Percentiles rank a stretch among this genome's conserved stretches.
phyloP scores from a whole-genome alignment of 768 basidiomycete genomes.

The Pleurotus tuoliensis region DNA sequence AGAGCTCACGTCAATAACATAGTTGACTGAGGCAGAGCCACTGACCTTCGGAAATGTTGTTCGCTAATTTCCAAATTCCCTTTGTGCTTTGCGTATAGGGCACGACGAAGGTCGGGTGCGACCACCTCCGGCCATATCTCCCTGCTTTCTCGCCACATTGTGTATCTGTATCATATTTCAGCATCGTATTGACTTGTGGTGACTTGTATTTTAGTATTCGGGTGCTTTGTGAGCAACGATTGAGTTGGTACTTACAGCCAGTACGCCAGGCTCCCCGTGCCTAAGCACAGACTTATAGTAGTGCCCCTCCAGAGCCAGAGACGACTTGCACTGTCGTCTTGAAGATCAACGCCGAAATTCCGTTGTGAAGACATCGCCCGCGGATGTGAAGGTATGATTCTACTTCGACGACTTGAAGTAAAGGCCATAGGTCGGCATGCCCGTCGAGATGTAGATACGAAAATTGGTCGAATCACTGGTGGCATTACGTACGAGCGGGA shows the following conservation, averaged over 20 bases:
- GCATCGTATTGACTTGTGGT: background rate
- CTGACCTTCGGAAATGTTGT: conserved; percentile 52
- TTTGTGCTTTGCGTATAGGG: conserved; percentile 57
- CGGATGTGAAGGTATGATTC: no score
- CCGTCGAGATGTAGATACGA: no score
- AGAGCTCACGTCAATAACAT: conserved; percentile 39
- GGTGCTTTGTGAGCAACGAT: background rate
- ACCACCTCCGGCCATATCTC: conserved; percentile 62
- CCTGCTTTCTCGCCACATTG: background rate
- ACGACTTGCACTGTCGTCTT: background rate
- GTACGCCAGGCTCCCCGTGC: background rate
- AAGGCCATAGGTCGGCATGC: no score
- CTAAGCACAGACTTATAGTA: background rate
- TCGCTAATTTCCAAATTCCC: conserved; percentile 50
- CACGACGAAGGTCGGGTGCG: conserved; percentile 60
- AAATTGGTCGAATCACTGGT: no score
- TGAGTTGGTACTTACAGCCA: background rate
- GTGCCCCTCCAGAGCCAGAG: background rate
- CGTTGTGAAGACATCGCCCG: no score
- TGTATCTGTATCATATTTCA: background rate
- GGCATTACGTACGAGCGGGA: no score
- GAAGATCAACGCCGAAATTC: no score
- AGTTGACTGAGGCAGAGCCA: conserved; percentile 8
- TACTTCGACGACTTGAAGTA: no score
- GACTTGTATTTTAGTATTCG: background rate